phyloP scores from a whole-genome alignment of 805 yeast species.

The Kluyveromyces siamensis region DNA sequence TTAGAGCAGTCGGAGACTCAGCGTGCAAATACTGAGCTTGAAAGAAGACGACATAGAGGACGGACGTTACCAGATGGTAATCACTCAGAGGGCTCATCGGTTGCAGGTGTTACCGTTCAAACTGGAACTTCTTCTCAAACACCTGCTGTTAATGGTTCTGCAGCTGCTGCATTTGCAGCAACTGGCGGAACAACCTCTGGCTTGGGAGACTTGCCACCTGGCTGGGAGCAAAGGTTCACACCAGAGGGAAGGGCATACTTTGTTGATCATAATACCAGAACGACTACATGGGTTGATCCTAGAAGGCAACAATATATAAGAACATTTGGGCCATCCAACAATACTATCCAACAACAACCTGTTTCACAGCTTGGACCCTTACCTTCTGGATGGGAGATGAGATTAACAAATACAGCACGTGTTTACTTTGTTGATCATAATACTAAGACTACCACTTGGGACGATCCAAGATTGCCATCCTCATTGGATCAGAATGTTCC shows the following conservation, averaged over 20 bases:
- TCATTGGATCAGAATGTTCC: constrained; percentile 97
- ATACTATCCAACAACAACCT: constrained; percentile 95
- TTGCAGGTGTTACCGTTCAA: constrained; percentile 29
- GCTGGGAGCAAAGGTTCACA: constrained; percentile 98
- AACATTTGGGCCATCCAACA: constrained; percentile 75
- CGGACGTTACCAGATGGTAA: constrained; percentile 74
- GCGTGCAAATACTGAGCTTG: constrained; percentile 67
- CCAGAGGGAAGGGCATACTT: constrained; percentile 98
- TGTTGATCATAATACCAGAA: constrained; percentile 98
- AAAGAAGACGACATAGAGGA: constrained; percentile 82
- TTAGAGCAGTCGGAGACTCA: constrained; percentile 68
- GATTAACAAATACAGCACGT: constrained; percentile 95
- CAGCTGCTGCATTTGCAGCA: constrained; percentile 59
- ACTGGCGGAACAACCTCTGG: constrained; percentile 87
- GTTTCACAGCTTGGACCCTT: constrained; percentile 95
- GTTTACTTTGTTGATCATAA: constrained; percentile 98
- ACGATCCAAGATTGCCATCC: constrained; percentile 96
- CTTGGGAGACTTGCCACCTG: constrained; percentile 92
- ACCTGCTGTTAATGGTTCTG: constrained; percentile 42
- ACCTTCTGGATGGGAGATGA: constrained; percentile 99
- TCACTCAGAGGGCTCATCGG: constrained; percentile 19
- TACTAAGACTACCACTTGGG: constrained; percentile 99
- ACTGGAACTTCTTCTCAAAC: constrained; percentile 39
- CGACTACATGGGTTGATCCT: constrained; percentile 99
- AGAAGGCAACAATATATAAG: constrained; percentile 97